phyloP scores from a whole-genome alignment of 768 basidiomycete genomes.

The Chalciporus chontae region DNA sequence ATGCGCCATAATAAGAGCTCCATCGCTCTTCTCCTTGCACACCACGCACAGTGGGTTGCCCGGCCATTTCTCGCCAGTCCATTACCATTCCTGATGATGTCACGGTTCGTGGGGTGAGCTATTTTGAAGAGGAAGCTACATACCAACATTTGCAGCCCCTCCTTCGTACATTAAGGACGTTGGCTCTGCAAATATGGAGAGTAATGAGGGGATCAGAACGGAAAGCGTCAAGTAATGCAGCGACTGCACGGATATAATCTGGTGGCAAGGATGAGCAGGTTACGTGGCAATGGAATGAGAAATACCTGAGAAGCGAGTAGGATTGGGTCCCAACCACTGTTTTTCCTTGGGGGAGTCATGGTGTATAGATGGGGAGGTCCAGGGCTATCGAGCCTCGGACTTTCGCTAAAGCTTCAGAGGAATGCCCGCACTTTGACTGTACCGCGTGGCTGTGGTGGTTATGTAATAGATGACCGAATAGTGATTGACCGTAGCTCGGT shows the following conservation, averaged over 20 bases:
- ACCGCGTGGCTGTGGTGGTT: neutral
- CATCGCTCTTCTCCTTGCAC: constrained; percentile 62
- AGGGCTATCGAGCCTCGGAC: constrained; percentile 1
- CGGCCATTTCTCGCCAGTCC: constrained; percentile 98
- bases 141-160: constrained; percentile 76
- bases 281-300: neutral
- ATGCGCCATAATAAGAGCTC: constrained; percentile 66
- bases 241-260: constrained; percentile 94
- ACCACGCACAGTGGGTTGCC: constrained; percentile 69
- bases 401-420: neutral
- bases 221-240: constrained; percentile 91
- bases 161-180: constrained; percentile 69
- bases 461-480: constrained; percentile 7
- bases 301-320: constrained; percentile 82
- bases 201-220: constrained; percentile 75
- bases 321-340: constrained; percentile 86
- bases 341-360: constrained; percentile 39
- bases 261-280: constrained; percentile 4
- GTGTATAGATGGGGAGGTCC: neutral
- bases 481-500: constrained; percentile 3
- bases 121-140: constrained; percentile 21
- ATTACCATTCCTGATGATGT: constrained; percentile 72
- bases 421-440: neutral
- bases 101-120: neutral
- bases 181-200: constrained; percentile 72